Conservation (phyloP, 2,329 filamentous ascomycete genomes). For the Pyrenochaeta sp. region DNA sequence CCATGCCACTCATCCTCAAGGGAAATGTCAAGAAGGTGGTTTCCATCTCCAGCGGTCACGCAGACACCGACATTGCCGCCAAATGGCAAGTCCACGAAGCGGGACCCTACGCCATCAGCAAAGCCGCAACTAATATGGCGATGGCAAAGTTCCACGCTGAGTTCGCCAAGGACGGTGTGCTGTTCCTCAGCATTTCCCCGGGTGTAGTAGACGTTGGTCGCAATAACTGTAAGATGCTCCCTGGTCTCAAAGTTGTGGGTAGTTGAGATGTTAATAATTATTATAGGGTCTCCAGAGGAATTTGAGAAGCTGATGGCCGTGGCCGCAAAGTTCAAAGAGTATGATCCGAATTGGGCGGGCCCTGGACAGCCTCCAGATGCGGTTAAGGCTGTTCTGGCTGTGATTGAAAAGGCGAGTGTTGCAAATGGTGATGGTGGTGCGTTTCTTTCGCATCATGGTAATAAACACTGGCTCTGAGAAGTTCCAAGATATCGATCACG, state of each 20-base stretch:
- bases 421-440: conserved; percentile 19
- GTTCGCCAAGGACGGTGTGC: conserved; percentile 29
- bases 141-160: conserved; percentile 53
- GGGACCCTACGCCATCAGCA: conserved; percentile 48
- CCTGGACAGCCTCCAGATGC: conserved; percentile 13
- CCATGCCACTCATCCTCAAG: conserved; percentile 51
- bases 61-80: conserved; percentile 38
- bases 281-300: conserved; percentile 24
- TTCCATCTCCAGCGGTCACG: conserved; percentile 49
- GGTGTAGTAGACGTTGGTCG: conserved; percentile 26
- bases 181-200: conserved; percentile 29
- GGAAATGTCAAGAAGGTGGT: conserved; percentile 53
- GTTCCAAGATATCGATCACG: no score
- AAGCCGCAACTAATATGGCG: conserved; percentile 52
- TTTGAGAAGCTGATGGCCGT: conserved; percentile 34
- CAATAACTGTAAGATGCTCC: conserved; percentile 12
- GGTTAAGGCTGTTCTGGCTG: conserved; percentile 11
- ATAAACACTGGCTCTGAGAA: conserved; percentile 18
- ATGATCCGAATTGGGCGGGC: conserved; percentile 24
- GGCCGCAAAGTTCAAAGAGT: conserved; percentile 24
- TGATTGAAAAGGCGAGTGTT: conserved; percentile 19
- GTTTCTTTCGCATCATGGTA: conserved; percentile 24
- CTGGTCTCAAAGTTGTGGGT: no score
- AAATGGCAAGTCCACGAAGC: conserved; percentile 25
- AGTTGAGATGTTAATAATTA: no score